Evolutionary conservation across 495 filamentous ascomycete species (phyloP).

Genomic region (Cudoniella acicularis): DNA sequence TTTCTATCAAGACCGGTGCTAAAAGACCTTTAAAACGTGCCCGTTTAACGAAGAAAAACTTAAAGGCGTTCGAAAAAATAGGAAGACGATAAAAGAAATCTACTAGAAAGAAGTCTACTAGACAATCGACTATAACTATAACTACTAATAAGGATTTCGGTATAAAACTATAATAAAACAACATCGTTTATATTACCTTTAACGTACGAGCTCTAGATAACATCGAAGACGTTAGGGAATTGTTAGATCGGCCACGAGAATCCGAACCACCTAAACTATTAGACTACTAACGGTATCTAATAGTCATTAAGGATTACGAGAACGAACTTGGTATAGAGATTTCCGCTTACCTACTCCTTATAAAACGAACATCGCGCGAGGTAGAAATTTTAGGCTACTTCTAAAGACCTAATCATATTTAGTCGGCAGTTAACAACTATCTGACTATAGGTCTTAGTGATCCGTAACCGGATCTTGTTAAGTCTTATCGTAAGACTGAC

Average conservation of each 20-base stretch:
- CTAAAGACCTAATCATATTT: constrained; percentile 2
- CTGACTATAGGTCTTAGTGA: constrained; percentile 4
- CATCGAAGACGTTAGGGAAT: not conserved
- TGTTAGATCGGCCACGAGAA: constrained; percentile 5
- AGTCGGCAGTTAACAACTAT: constrained; percentile 8
- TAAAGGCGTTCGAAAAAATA: not conserved
- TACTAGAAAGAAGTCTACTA: constrained; percentile 6
- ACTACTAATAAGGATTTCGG: constrained; percentile 9
- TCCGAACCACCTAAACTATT: constrained; percentile 5
- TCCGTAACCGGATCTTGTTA: constrained; percentile 3
- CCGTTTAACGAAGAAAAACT: not conserved
- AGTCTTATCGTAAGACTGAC: constrained; percentile 13
- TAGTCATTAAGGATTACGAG: constrained; percentile 1
- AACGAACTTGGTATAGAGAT: constrained; percentile 2
- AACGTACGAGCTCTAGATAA: constrained; percentile 5
- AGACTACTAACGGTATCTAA: constrained; percentile 1
- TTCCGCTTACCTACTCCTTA: constrained; percentile 5
- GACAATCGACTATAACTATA: not conserved
- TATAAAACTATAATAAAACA: not conserved
- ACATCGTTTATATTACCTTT: constrained; percentile 3
- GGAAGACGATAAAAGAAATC: constrained; percentile 7
- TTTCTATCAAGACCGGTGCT: not conserved
- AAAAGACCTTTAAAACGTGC: constrained; percentile 1
- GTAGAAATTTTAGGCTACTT: constrained; percentile 3
- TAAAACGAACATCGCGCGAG: constrained; percentile 4